Evolutionary conservation across 768 basidiomycete genomes (phyloP).

Genomic region (Xanthoconium purpureum): DNA sequence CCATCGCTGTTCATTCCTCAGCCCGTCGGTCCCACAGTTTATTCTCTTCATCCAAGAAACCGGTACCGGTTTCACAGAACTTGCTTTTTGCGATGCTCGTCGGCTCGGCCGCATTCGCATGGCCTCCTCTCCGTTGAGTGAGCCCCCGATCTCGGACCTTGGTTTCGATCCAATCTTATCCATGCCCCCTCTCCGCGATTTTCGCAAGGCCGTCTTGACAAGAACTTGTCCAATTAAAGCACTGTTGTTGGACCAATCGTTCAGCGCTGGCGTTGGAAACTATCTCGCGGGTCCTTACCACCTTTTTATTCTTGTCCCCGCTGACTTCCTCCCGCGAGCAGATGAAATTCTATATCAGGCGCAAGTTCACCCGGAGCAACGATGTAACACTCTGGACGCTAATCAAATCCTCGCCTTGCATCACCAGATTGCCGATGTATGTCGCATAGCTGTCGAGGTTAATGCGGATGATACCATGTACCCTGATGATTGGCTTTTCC

Average conservation of each 20-base stretch:
- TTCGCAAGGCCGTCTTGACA: constrained; percentile 45
- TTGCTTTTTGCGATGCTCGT: constrained; percentile 73
- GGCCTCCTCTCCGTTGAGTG: constrained; percentile 50
- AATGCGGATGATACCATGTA: constrained; percentile 70
- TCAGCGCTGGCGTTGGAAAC: constrained; percentile 79
- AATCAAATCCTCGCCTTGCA: constrained; percentile 51
- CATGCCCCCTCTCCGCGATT: constrained; percentile 58
- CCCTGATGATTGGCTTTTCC: constrained; percentile 66
- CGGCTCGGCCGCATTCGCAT: constrained; percentile 70
- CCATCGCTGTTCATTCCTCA: not conserved
- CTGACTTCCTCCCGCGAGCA: constrained; percentile 16
- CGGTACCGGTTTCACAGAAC: constrained; percentile 36
- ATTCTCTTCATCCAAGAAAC: constrained; percentile 55
- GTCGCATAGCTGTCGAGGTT: constrained; percentile 57
- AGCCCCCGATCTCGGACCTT: constrained; percentile 67
- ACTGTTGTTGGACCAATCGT: constrained; percentile 74
- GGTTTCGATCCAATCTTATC: constrained; percentile 76
- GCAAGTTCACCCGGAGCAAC: constrained; percentile 67
- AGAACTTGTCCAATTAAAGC: constrained; percentile 69
- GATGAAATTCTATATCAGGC: constrained; percentile 77
- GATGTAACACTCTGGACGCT: constrained; percentile 52
- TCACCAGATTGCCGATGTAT: constrained; percentile 51
- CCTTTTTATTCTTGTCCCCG: not conserved
- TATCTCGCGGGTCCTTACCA: constrained; percentile 64
- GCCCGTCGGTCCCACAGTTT: constrained; percentile 40